phyloP scores from a whole-genome alignment of 805 yeast species.

The Candida dajiaensis region DNA sequence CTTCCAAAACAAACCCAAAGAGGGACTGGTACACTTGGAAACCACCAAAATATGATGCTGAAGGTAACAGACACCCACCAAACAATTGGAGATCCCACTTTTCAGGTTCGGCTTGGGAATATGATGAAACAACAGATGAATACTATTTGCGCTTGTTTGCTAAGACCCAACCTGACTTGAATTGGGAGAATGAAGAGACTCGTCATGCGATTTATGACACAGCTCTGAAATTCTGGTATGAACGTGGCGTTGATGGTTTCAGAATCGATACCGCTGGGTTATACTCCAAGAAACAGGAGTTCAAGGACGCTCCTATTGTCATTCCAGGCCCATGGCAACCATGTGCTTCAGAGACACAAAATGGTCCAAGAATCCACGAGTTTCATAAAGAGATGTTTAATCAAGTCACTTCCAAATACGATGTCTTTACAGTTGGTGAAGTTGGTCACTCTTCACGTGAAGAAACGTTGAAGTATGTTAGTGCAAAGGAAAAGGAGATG shows the following conservation, averaged over 20 bases:
- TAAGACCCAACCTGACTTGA: slow-evolving; percentile 50
- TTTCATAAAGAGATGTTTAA: slow-evolving; percentile 46
- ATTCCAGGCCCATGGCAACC: slow-evolving; percentile 39
- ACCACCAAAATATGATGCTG: slow-evolving; percentile 39
- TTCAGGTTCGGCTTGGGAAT: slow-evolving; percentile 52
- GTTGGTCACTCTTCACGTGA: slow-evolving; percentile 39
- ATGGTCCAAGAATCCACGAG: slow-evolving; percentile 55
- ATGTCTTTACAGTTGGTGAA: slow-evolving; percentile 55
- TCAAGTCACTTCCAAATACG: slow-evolving; percentile 38
- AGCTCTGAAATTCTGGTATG: slow-evolving; percentile 48
- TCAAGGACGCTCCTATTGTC: slow-evolving; percentile 43
- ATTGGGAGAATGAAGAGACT: slow-evolving; percentile 45
- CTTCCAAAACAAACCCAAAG: slow-evolving; percentile 45
- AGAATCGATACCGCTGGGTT: slow-evolving; percentile 51
- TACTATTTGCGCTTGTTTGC: slow-evolving; percentile 52
- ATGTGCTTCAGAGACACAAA: slow-evolving; percentile 26
- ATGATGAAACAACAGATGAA: slow-evolving; percentile 47
- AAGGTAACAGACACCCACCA: slow-evolving; percentile 49
- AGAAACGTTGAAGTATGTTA: slow-evolving; percentile 37
- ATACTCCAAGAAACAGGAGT: slow-evolving; percentile 41
- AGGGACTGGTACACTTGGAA: slow-evolving; percentile 61
- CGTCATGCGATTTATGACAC: slow-evolving; percentile 34
- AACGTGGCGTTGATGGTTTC: slow-evolving; percentile 53
- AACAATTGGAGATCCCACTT: slow-evolving; percentile 52
- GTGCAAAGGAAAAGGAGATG: slow-evolving; percentile 32